A percentile compares a stretch with the other conserved stretches of the same genome.
These are phyloP conservation scores for Tylopilus vinaceipallidus DNA, from an alignment of 768 basidiomycete genomes.

Conservation along the genomic window DNA sequence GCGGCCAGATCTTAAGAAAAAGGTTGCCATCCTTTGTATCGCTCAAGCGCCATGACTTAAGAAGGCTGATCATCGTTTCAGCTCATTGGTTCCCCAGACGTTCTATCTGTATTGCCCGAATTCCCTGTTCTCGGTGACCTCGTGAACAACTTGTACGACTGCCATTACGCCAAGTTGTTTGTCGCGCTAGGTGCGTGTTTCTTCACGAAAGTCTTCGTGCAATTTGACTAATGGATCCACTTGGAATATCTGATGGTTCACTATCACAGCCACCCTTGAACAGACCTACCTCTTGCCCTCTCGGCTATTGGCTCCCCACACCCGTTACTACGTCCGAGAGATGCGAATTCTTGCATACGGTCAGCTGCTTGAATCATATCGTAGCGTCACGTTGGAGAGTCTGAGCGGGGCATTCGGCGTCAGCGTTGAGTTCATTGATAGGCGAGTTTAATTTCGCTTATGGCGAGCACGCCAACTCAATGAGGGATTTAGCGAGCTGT, in stretches of 20 bases:
- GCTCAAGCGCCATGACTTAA: neutral
- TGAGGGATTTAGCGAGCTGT: slow-evolving; percentile 68
- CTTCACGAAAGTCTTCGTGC: neutral
- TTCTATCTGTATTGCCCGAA: slow-evolving; percentile 79
- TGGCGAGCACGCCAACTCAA: slow-evolving; percentile 2
- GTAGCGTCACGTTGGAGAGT: slow-evolving; percentile 84
- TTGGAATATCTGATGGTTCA: neutral
- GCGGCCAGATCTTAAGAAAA: slow-evolving; percentile 88
- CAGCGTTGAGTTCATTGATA: slow-evolving; percentile 82
- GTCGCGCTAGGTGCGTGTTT: slow-evolving; percentile 66
- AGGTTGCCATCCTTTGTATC: slow-evolving; percentile 43
- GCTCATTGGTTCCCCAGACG: slow-evolving; percentile 87
- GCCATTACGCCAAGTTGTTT: slow-evolving; percentile 95
- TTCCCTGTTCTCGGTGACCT: slow-evolving; percentile 80
- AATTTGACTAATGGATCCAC: slow-evolving; percentile 8
- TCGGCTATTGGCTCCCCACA: slow-evolving; percentile 80
- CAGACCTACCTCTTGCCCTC: slow-evolving; percentile 86
- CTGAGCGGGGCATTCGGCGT: slow-evolving; percentile 89
- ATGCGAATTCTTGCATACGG: slow-evolving; percentile 94
- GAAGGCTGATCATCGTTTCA: slow-evolving; percentile 30
- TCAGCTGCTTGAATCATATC: slow-evolving; percentile 90
- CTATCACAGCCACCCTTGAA: slow-evolving; percentile 73
- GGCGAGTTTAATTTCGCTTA: slow-evolving; percentile 43
- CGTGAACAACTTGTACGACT: slow-evolving; percentile 85
- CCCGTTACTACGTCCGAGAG: slow-evolving; percentile 89